Evolutionary conservation across 805 yeast species (phyloP).

Genomic region (Cephaloascus albidus): DNA sequence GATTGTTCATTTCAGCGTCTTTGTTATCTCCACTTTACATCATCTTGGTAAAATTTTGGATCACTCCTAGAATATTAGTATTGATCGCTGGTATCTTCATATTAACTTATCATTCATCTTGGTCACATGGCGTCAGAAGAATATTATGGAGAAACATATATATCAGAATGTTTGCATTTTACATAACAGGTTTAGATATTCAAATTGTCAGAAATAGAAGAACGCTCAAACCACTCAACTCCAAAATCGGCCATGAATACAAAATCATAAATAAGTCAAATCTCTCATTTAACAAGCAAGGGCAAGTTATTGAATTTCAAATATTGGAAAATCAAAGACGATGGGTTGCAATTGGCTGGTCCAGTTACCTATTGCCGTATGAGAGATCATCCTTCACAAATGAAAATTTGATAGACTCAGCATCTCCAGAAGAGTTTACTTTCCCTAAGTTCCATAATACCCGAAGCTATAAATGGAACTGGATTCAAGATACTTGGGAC

Average conservation of each 20-base stretch:
- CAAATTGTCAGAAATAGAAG: not conserved
- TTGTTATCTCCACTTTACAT: conserved; percentile 36
- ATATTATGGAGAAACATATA: conserved; percentile 42
- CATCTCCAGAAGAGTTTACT: conserved; percentile 23
- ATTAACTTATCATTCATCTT: conserved; percentile 37
- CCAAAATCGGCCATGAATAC: conserved; percentile 16
- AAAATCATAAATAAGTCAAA: conserved; percentile 26
- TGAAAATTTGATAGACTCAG: conserved; percentile 18
- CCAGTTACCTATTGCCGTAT: conserved; percentile 36
- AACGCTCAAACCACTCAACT: not conserved
- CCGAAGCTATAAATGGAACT: conserved; percentile 40
- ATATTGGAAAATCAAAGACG: conserved; percentile 50
- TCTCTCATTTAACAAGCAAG: conserved; percentile 29
- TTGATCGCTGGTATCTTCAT: conserved; percentile 26
- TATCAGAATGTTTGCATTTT: conserved; percentile 23
- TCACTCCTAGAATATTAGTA: conserved; percentile 21
- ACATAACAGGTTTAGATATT: conserved; percentile 29
- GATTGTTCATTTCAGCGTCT: conserved; percentile 17
- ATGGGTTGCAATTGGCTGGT: conserved; percentile 58
- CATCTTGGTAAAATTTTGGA: conserved; percentile 18
- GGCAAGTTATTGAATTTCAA: conserved; percentile 40
- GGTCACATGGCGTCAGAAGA: conserved; percentile 33
- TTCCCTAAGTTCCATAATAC: conserved; percentile 35
- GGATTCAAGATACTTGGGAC: conserved; percentile 47
- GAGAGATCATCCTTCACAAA: conserved; percentile 43